Evolutionary conservation across 176 grass and related monocot genomes (phyloP), one percentile per base, ranked within the genome.

Genomic region (Leersia perrieri): DNA sequence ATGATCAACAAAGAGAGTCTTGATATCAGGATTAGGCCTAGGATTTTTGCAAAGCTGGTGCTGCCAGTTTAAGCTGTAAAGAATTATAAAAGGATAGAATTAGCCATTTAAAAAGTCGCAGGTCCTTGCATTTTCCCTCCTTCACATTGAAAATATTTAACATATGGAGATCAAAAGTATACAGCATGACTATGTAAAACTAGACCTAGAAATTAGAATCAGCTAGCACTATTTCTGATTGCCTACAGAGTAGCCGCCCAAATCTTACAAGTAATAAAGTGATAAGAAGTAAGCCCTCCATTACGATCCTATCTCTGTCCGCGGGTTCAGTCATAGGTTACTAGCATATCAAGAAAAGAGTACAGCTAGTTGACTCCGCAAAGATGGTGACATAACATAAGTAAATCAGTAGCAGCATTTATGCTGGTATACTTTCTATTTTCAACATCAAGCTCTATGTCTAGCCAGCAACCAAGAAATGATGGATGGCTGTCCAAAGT

Each of bases 41-140:
- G 97, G 97, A 41, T 99, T 99, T 89, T 99, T 99, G 93, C 97
- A 99, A 71, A 99, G 93, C 61, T 99, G 97, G 64, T 99, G 97
- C 84, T 99, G 97, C 97, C 97, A 99, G 82, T 99, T 99, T 81
- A 99, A 93, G 88, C 97, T 99, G 91, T 60, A 69, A 84, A 62
- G 88, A 58, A 87, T 73, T 58, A 76, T 74, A 83, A 8, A 84
- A 55, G 30, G 77, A 60, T 58, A 27, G 67, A 49, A 45, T 75
- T 55, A 72, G 5, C n/a, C 49, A 38, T 30, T 62, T 53, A 60
- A 70, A 45, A 65, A 49, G 20, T 33, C 7, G 4, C 30, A 15
- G 38, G 11, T 26, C 6, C 53, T 36, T 76, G 68, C 29, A 83
- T 32, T 33, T 30, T 62, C 25, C 60, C 8, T 27, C 23, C 30